phyloP scores from a whole-genome alignment of 2,329 filamentous ascomycete species.

The Periconia digitata region DNA sequence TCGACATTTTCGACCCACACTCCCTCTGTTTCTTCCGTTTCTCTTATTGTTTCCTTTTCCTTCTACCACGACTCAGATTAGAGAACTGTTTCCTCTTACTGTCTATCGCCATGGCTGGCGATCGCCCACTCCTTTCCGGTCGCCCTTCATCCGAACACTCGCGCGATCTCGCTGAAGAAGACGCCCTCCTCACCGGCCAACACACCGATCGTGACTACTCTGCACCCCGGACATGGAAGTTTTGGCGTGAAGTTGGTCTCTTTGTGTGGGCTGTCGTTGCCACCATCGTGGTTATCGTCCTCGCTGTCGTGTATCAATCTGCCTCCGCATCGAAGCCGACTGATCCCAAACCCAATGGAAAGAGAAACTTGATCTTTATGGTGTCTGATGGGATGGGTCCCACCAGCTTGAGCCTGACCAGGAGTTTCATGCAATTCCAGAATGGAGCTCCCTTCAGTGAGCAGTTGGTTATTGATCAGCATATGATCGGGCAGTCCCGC shows the following conservation, averaged over 20 bases:
- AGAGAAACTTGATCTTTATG: conserved; percentile 98
- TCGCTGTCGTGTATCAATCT: conserved; percentile 79
- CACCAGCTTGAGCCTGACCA: conserved; percentile 81
- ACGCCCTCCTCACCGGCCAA: conserved; percentile 63
- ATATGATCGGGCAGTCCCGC: conserved; percentile 86
- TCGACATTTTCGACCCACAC: not conserved
- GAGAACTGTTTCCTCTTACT: not conserved
- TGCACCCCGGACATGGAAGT: conserved; percentile 51
- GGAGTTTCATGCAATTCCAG: conserved; percentile 80
- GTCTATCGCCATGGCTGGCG: conserved; percentile 40
- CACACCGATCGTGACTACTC: conserved; percentile 29
- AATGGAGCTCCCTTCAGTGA: conserved; percentile 73
- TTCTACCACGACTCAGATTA: not conserved
- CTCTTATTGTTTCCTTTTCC: not conserved
- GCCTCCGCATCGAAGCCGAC: conserved; percentile 40
- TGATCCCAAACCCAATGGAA: conserved; percentile 53
- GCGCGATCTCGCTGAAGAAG: conserved; percentile 61
- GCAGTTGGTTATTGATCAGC: conserved; percentile 77
- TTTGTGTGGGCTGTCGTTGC: conserved; percentile 83
- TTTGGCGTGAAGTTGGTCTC: conserved; percentile 73
- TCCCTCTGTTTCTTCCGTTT: not conserved
- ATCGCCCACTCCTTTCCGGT: conserved; percentile 57
- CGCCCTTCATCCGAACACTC: conserved; percentile 60
- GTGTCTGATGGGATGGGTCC: conserved; percentile 99
- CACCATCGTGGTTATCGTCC: conserved; percentile 74